Base-by-base conservation (phyloP, 2,329 filamentous ascomycete genomes). In the Penicillium crustosum region DNA sequence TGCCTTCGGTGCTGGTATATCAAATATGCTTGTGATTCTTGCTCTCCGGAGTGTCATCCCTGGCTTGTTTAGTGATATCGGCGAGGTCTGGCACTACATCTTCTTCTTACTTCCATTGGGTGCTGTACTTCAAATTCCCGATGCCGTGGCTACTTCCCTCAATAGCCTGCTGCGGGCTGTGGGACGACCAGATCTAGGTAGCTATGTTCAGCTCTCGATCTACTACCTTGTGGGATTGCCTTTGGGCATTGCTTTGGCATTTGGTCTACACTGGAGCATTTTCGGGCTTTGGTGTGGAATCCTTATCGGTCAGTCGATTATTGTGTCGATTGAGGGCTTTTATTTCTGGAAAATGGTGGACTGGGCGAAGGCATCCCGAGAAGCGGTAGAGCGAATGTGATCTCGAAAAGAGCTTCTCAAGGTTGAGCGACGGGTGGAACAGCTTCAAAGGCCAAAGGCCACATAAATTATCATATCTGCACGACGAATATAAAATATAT, bases 151-250 rank as follows among this genome's bases (percentile, higher is more conserved):
- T 0, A 84, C 89, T 6, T 87, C 87, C 25, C 89, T 89, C 49
- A 91, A 93, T 69, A 93, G 91, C n/a, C 79, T 96, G 38, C 81
- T 96, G 35, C 83, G 93, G 36, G 93, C 92, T 17, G 83, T 96
- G 25, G 93, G 93, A 2, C 85, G 89, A 56, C 92, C 96, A 73
- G 86, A 90, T 60, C 86, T 96, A 55, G 92, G 92, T 21, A 91
- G 92, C 0, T 96, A 92, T 67, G 87, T 91, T 9, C 93, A 92
- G 68, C 76, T 96, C 7, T 83, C 90, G 41, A 86, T 88, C 12
- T 96, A 96, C 75, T 96, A 96, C 73, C 76, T 84, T 25, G 82
- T 96, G 10, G 92, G 90, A 0, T 79, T 96, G 71, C 93, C 93
- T 0, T 83, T 95, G 27, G 89, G 87, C 27, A 87, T 96, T 61